Evolutionary conservation across 1,139 yeast genomes (phyloP).

Genomic region (Taphrina confusa): DNA sequence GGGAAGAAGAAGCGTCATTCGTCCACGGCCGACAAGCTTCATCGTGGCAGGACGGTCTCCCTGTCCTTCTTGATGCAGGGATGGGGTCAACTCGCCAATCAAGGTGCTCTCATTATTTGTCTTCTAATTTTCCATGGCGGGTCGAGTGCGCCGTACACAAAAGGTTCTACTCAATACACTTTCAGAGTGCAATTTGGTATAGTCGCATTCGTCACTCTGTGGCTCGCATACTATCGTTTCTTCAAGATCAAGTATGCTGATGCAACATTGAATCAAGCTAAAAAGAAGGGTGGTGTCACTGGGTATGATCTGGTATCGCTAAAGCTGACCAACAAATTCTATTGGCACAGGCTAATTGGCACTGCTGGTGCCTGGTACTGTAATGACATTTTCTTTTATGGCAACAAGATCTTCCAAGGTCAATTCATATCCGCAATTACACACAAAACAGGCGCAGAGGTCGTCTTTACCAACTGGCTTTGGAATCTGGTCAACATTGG

Average conservation of each 20-base stretch:
- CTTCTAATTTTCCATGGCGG: constrained; percentile 53
- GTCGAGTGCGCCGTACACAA: constrained; percentile 64
- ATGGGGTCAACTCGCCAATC: constrained; percentile 52
- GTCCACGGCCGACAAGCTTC: constrained; percentile 47
- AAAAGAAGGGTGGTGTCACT: constrained; percentile 46
- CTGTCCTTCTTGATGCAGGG: constrained; percentile 52
- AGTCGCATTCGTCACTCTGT: constrained; percentile 49
- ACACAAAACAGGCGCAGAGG: constrained; percentile 61
- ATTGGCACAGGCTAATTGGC: constrained; percentile 61
- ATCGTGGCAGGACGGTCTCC: constrained; percentile 50
- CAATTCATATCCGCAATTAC: constrained; percentile 63
- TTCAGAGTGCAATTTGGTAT: constrained; percentile 48
- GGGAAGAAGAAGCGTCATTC: constrained; percentile 49
- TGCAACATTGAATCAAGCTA: constrained; percentile 43
- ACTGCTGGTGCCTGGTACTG: constrained; percentile 49
- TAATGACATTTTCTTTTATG: constrained; percentile 50
- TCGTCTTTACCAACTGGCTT: constrained; percentile 77
- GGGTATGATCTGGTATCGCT: constrained; percentile 47
- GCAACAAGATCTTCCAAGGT: constrained; percentile 76
- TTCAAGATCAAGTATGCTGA: constrained; percentile 48
- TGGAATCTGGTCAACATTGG: constrained; percentile 68
- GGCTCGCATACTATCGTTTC: constrained; percentile 49
- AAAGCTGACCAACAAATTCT: constrained; percentile 41
- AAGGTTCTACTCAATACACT: constrained; percentile 48
- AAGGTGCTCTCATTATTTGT: constrained; percentile 47